Percentiles rank a stretch among this genome's conserved stretches.
phyloP scores from a whole-genome alignment of 1,284 basidiomycete species.

The Microstroma glucosiphilum region DNA sequence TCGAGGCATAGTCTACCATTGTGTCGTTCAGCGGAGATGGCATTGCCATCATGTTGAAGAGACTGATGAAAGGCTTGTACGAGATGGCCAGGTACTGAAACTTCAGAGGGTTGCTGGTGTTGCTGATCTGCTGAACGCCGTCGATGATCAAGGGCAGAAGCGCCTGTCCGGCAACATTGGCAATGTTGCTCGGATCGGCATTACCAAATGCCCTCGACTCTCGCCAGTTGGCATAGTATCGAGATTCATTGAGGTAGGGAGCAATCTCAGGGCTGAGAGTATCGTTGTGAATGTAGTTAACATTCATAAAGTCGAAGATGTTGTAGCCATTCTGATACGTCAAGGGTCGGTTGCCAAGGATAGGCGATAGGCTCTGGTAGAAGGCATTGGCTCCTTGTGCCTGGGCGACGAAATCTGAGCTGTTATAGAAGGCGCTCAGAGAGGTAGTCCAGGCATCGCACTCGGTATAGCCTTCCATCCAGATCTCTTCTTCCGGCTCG shows the following conservation, averaged over 20 bases:
- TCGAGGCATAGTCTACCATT: conserved; percentile 69
- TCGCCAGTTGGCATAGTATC: conserved; percentile 65
- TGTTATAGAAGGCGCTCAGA: conserved; percentile 37
- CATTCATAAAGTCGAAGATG: conserved; percentile 65
- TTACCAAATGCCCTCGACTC: conserved; percentile 70
- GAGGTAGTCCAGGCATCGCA: conserved; percentile 21
- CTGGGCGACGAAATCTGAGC: conserved; percentile 58
- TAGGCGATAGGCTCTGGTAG: conserved; percentile 62
- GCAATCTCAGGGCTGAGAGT: conserved; percentile 25
- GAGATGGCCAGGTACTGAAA: conserved; percentile 66
- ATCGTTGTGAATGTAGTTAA: conserved; percentile 59
- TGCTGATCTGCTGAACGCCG: conserved; percentile 68
- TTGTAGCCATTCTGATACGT: conserved; percentile 63
- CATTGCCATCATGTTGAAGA: conserved; percentile 62
- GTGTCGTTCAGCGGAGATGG: conserved; percentile 19
- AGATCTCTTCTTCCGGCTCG: conserved; percentile 71
- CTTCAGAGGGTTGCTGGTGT: conserved; percentile 69
- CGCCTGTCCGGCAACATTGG: conserved; percentile 76
- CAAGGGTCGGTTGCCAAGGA: conserved; percentile 64
- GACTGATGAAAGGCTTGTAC: conserved; percentile 81
- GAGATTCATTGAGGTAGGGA: conserved; percentile 20
- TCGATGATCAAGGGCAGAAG: conserved; percentile 65
- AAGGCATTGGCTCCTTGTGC: conserved; percentile 60
- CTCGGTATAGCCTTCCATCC: conserved; percentile 75
- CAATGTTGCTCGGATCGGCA: conserved; percentile 60